These are phyloP conservation scores for Zygoascus sp. DNA, from an alignment of 1,139 yeast species.

Conservation along the genomic window DNA sequence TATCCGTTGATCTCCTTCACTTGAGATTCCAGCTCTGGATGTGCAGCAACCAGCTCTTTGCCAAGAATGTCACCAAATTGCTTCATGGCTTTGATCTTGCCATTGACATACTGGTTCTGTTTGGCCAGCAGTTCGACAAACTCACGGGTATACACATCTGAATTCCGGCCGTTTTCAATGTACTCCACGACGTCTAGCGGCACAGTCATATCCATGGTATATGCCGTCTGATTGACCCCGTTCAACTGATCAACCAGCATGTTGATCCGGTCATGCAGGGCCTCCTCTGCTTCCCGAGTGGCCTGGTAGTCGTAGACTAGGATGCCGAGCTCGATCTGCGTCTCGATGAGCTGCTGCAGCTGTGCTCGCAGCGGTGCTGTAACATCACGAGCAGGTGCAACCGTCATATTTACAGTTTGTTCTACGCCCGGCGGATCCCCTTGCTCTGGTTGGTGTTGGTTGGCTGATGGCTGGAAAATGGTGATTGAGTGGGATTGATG, in stretches of 20 bases:
- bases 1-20: not conserved
- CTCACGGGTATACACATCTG: slow-evolving; percentile 94
- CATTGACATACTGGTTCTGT: slow-evolving; percentile 82
- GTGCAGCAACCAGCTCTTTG: slow-evolving; percentile 63
- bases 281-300: slow-evolving; percentile 59
- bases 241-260: slow-evolving; percentile 21
- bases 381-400: not conserved
- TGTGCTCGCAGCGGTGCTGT: slow-evolving; percentile 31
- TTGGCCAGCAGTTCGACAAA: slow-evolving; percentile 88
- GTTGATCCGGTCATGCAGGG: slow-evolving; percentile 40
- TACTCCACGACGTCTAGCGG: slow-evolving; percentile 40
- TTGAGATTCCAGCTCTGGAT: slow-evolving; percentile 54
- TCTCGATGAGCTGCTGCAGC: slow-evolving; percentile 70
- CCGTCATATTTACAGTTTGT: not conserved
- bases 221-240: slow-evolving; percentile 15
- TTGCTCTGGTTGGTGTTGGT: no score
- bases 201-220: slow-evolving; percentile 18
- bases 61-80: slow-evolving; percentile 57
- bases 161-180: slow-evolving; percentile 94
- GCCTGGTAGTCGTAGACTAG: slow-evolving; percentile 92
- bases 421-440: no score
- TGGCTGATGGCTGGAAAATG: no score
- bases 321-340: slow-evolving; percentile 82
- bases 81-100: slow-evolving; percentile 50
- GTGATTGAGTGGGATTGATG: no score